These are phyloP conservation scores for Heliamphora pulchella DNA, from an alignment of 179 eudicot genomes.

Conservation along the genomic window DNA sequence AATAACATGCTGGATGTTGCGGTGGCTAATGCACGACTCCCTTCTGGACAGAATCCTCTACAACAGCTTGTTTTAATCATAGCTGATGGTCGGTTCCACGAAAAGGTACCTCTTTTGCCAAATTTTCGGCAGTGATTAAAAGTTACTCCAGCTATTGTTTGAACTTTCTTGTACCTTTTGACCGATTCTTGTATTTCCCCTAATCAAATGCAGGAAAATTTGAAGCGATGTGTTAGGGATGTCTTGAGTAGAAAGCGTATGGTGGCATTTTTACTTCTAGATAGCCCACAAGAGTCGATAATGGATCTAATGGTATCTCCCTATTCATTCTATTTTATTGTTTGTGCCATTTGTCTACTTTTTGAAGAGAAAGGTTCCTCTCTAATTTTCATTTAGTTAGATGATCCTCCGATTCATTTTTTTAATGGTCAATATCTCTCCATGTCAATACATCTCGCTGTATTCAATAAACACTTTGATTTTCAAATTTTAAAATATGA, in stretches of 20 bases:
- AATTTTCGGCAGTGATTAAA: background rate
- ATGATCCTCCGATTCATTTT: too few relatives aligned
- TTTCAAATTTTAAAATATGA: too few relatives aligned
- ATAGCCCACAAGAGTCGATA: slow-evolving; percentile 69
- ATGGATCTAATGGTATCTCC: slow-evolving; percentile 54
- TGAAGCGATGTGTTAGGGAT: slow-evolving; percentile 73
- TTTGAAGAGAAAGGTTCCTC: background rate
- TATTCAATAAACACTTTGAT: too few relatives aligned
- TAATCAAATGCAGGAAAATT: slow-evolving; percentile 39
- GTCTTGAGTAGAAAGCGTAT: slow-evolving; percentile 65
- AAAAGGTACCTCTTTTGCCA: slow-evolving; percentile 39
- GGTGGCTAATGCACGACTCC: slow-evolving; percentile 67
- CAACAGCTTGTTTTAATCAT: slow-evolving; percentile 91
- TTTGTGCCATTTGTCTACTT: background rate
- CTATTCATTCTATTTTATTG: background rate
- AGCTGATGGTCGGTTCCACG: slow-evolving; percentile 87
- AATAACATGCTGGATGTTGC: slow-evolving; percentile 72
- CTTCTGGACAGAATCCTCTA: slow-evolving; percentile 85
- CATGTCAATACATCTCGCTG: too few relatives aligned
- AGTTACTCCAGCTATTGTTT: background rate
- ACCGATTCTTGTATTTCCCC: background rate
- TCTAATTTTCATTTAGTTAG: too few relatives aligned
- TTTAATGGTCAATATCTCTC: too few relatives aligned
- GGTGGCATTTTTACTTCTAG: slow-evolving; percentile 84
- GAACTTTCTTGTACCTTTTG: background rate